Conservation (phyloP, 345 rosid species). For the Ricinus communis region DNA sequence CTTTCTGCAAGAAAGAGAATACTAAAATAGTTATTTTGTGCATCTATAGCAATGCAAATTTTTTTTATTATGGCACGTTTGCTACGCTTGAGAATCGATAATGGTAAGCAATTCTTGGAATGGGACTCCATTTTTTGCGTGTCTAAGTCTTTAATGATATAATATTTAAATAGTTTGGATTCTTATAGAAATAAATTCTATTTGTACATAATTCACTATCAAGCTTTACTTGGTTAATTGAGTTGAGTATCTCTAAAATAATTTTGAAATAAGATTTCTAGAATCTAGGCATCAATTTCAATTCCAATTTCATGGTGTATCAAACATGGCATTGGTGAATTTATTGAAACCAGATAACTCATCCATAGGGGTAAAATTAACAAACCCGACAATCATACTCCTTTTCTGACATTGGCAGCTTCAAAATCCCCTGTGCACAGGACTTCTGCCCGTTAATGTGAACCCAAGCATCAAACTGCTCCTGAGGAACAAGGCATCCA, state of each 20-base stretch:
- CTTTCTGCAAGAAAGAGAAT: constrained; percentile 42
- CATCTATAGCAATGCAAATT: background rate
- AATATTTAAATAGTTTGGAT: no score
- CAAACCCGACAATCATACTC: constrained; percentile 49
- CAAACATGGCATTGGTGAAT: background rate
- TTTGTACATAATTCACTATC: no score
- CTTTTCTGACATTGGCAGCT: constrained; percentile 31
- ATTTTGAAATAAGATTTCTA: no score
- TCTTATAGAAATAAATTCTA: no score
- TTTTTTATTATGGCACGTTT: no score
- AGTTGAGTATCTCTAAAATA: no score
- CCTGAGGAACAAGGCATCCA: constrained; percentile 50
- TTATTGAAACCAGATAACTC: background rate
- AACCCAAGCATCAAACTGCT: constrained; percentile 61
- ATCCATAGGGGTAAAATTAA: constrained; percentile 4
- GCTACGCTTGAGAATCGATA: no score
- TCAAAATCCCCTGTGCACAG: constrained; percentile 28
- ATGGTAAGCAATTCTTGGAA: no score
- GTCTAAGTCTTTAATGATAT: no score
- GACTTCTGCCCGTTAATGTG: constrained; percentile 56
- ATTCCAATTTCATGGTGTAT: background rate
- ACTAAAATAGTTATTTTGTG: background rate
- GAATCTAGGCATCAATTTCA: no score
- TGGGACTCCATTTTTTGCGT: no score
- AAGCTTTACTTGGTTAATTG: no score